Base-by-base conservation (phyloP, 805 yeast species). In the Yamadazyma philogaea region DNA sequence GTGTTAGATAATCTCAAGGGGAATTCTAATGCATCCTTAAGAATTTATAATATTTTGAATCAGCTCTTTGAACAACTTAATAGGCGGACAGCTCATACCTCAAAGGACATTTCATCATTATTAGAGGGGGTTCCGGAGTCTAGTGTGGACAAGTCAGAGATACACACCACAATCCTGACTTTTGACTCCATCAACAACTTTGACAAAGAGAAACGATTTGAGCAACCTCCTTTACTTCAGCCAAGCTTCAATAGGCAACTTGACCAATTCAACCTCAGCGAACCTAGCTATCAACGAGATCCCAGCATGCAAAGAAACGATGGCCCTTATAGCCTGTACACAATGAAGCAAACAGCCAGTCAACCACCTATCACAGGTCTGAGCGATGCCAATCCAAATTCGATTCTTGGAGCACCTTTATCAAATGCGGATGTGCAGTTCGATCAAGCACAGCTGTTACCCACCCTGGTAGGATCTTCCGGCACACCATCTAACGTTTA, bases 51-150 rank as follows among this genome's bases (percentile, higher is more conserved):
- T 52, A 79, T 89, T 43, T 73, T 88, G 57, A 86, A 86, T 58
- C 79, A 83, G n/a, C 63, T 88, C 41, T 86, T 86, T 56, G 91
- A 85, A 54, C 87, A 83, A 57, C 67, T 86, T 56, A 87, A 87
- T 56, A 73, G 84, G 53, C 76, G 79, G 56, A 84, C 93, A 0
- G 87, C 85, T 1, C 72, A 64, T 27, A 59, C 62, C 22, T 62
- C 70, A 14, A 56, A 54, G 40, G 53, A 44, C 16, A 49, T 46
- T 16, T 22, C 33, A 15, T 14, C 30, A 3, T 28, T 44, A 22
- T 39, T 49, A 19, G 39, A 30, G 2, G 31, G 31, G 4, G 44
- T 34, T 18, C 31, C 27, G 1, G 26, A 26, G 10, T 15, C 12
- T 7, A 26, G 34, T 12, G 32, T 44, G 10, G 35, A 43, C 10